A percentile compares a stretch with the other conserved stretches of the same genome.
phyloP scores from a whole-genome alignment of 768 basidiomycete genomes.

The Imleria badia region DNA sequence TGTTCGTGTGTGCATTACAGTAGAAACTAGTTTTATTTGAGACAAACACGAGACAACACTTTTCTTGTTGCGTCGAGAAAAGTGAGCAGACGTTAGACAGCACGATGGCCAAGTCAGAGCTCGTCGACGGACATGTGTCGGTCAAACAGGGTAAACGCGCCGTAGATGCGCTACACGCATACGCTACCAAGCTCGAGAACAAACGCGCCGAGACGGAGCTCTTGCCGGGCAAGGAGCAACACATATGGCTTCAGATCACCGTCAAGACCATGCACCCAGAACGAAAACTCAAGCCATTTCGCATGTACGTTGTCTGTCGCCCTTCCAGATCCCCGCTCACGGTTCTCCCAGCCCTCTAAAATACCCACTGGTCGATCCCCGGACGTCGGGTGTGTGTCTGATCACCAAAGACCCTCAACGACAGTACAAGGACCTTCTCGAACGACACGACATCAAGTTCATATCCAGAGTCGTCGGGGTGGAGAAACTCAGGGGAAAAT shows the following conservation, averaged over 20 bases:
- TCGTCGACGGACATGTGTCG: slow-evolving; percentile 73
- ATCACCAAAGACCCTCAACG: slow-evolving; percentile 96
- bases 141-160: slow-evolving; percentile 73
- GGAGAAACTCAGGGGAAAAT: slow-evolving; percentile 92
- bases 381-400: slow-evolving; percentile 77
- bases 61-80: background rate
- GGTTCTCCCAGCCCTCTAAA: slow-evolving; percentile 54
- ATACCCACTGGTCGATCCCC: slow-evolving; percentile 82
- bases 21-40: background rate
- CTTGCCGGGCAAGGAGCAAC: slow-evolving; percentile 74
- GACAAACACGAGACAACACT: slow-evolving; percentile 21
- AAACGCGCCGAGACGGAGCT: slow-evolving; percentile 74
- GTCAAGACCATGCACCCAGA: slow-evolving; percentile 79
- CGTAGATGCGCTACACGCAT: slow-evolving; percentile 70
- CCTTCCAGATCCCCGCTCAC: background rate
- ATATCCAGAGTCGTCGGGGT: slow-evolving; percentile 90
- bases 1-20: slow-evolving; percentile 62
- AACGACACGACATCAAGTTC: slow-evolving; percentile 77
- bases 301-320: slow-evolving; percentile 60
- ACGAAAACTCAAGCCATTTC: slow-evolving; percentile 75
- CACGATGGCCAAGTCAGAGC: slow-evolving; percentile 47
- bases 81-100: background rate
- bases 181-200: slow-evolving; percentile 63
- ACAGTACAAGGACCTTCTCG: slow-evolving; percentile 92
- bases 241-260: slow-evolving; percentile 86